Evolutionary conservation across 2,329 filamentous ascomycete genomes (phyloP).

Genomic region (Parafenestella ontariensis): DNA sequence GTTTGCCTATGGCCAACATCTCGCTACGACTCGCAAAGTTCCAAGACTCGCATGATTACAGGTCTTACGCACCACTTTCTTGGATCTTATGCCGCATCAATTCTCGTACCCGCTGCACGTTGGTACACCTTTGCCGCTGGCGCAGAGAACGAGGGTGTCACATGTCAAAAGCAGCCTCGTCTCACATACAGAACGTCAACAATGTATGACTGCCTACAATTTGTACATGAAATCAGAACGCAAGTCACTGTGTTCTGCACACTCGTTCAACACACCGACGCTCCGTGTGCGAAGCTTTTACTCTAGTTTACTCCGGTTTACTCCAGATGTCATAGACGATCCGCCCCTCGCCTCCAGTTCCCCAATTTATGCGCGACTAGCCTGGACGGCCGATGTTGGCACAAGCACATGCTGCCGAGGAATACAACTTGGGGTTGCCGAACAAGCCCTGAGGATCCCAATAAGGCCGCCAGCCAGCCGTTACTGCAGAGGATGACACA

Average conservation of each 20-base stretch:
- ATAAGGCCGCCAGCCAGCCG: background rate
- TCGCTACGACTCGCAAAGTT: background rate
- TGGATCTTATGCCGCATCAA: background rate
- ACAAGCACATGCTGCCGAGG: slow-evolving; percentile 40
- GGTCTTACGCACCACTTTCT: background rate
- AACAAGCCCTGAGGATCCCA: slow-evolving; percentile 18
- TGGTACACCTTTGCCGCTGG: background rate
- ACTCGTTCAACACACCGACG: background rate
- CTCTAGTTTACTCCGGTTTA: too few species aligned
- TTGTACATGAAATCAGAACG: background rate
- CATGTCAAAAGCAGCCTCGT: background rate
- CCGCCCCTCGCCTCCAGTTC: background rate
- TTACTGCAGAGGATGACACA: slow-evolving; percentile 11
- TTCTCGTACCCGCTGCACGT: background rate
- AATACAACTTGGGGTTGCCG: slow-evolving; percentile 10
- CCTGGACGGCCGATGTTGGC: background rate
- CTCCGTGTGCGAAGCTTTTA: background rate
- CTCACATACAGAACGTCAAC: background rate
- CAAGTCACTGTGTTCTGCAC: background rate
- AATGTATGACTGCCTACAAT: background rate
- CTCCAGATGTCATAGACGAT: background rate
- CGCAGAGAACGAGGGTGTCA: background rate
- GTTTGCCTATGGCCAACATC: background rate
- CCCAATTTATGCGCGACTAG: slow-evolving; percentile 3
- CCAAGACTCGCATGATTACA: background rate